phyloP scores from a whole-genome alignment of 75 land plant species.

The Larix kaempferi region DNA sequence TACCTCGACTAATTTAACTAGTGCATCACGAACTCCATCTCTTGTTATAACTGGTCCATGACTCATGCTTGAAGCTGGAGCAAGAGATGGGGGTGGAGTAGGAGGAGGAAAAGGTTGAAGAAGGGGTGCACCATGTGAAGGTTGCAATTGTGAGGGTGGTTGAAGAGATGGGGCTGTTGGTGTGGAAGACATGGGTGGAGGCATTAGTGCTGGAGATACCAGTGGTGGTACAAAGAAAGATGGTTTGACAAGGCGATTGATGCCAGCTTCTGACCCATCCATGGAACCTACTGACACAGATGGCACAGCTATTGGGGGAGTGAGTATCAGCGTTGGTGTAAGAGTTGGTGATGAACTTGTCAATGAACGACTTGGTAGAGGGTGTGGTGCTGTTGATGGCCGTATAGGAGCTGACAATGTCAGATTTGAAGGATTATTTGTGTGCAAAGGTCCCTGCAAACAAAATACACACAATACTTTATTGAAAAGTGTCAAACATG shows the following conservation, averaged over 20 bases:
- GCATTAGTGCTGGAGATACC: conserved; percentile 27
- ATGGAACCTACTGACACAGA: background rate
- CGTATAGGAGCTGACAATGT: background rate
- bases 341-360: conserved; percentile 15
- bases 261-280: background rate
- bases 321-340: conserved; percentile 17
- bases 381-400: background rate
- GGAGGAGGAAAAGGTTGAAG: conserved; percentile 96
- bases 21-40: conserved; percentile 83
- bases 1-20: conserved; percentile 77
- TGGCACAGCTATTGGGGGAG: conserved; percentile 13
- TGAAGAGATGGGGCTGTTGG: conserved; percentile 41
- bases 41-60: conserved; percentile 56
- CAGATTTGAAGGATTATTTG: conserved; percentile 22
- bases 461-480: background rate
- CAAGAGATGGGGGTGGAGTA: conserved; percentile 70
- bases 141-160: conserved; percentile 57
- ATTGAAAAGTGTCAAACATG: background rate
- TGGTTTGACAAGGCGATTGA: conserved; percentile 54
- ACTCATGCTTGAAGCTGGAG: conserved; percentile 33
- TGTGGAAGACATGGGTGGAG: conserved; percentile 21
- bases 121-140: conserved; percentile 73
- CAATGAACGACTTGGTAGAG: conserved; percentile 12
- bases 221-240: conserved; percentile 65
- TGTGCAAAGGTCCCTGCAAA: conserved; percentile 31